Evolutionary conservation across 257 asterid species (phyloP).

Genomic region (Scutellaria barbata): DNA sequence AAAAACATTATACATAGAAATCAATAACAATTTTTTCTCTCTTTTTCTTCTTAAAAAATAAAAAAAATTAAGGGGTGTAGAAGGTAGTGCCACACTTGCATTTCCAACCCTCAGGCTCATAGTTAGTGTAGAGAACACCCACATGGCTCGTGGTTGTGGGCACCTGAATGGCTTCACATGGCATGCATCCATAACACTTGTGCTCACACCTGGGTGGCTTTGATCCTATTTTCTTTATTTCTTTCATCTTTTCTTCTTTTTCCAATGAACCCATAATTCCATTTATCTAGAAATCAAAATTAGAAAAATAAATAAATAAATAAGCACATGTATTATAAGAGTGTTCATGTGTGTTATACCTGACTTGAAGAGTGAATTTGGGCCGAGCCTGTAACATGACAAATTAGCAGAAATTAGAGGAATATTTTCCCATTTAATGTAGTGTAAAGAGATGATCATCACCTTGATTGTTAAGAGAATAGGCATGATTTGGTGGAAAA

Average conservation of each 20-base stretch:
- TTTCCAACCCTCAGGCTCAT: conserved; percentile 95
- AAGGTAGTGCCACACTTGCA: conserved; percentile 91
- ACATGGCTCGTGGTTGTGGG: conserved; percentile 57
- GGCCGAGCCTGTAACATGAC: conserved; percentile 24
- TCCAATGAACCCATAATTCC: conserved; percentile 12
- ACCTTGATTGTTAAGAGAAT: conserved; percentile 33
- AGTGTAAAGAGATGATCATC: not conserved
- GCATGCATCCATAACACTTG: conserved; percentile 87
- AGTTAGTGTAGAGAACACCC: conserved; percentile 74
- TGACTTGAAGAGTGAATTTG: conserved; percentile 32
- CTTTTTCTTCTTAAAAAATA: no score
- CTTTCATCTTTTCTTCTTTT: conserved; percentile 27
- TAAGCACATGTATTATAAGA: not conserved
- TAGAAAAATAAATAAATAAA: no score
- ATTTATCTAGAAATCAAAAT: not conserved
- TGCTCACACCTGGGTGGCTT: conserved; percentile 82
- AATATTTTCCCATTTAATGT: not conserved
- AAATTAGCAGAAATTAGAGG: not conserved
- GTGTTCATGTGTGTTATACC: conserved; percentile 27
- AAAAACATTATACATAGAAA: no score
- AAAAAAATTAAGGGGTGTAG: conserved; percentile 54
- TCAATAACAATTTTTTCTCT: no score
- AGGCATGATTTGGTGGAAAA: conserved; percentile 40
- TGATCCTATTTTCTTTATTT: conserved; percentile 61
- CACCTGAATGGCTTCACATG: conserved; percentile 86